Conservation (phyloP, 495 filamentous ascomycete species). For the Haplographium delicatum region DNA sequence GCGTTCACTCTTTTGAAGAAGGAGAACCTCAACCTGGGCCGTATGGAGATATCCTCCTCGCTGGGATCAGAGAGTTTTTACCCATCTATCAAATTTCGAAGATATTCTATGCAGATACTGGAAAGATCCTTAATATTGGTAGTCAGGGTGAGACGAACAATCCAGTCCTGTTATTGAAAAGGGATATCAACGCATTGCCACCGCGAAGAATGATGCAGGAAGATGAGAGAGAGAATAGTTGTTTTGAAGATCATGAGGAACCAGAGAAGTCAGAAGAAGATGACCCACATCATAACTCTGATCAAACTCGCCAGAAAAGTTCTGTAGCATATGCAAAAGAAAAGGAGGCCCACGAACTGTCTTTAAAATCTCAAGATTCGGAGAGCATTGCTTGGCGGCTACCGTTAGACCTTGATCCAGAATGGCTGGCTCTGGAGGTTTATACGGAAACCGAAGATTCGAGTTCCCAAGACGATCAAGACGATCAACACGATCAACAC, state of each 20-base stretch:
- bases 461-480: conserved; percentile 29
- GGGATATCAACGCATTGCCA: conserved; percentile 70
- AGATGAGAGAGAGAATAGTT: conserved; percentile 6
- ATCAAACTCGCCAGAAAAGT: conserved; percentile 55
- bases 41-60: conserved; percentile 65
- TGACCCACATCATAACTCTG: conserved; percentile 58
- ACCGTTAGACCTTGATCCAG: conserved; percentile 77
- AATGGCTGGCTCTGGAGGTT: conserved; percentile 95
- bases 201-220: conserved; percentile 35
- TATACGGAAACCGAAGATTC: conserved; percentile 56
- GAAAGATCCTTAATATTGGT: conserved; percentile 87
- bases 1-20: conserved; percentile 78
- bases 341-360: not conserved
- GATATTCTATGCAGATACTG: conserved; percentile 96
- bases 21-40: conserved; percentile 49
- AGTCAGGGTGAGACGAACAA: conserved; percentile 69
- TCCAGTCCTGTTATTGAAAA: conserved; percentile 80
- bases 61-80: conserved; percentile 78
- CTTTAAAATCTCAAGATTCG: not conserved
- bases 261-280: conserved; percentile 20
- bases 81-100: conserved; percentile 91
- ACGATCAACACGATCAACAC: conserved; percentile 28
- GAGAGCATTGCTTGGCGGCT: conserved; percentile 53
- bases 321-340: conserved; percentile 13
- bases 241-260: conserved; percentile 20